phyloP scores from a whole-genome alignment of 2,329 filamentous ascomycete species.

The Talaromyces sp. region DNA sequence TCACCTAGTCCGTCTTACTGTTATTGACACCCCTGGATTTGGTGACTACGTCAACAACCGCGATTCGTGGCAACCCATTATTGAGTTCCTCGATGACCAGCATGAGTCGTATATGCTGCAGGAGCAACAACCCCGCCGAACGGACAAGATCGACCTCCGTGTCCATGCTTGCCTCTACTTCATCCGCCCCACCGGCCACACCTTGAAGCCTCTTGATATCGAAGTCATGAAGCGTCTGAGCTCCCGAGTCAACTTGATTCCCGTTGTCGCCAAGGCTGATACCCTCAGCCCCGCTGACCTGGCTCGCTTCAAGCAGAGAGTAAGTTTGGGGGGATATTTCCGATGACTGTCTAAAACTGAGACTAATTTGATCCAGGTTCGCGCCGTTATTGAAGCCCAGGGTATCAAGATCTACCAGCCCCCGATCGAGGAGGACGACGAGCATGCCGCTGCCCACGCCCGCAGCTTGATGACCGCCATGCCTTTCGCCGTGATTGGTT shows the following conservation, averaged over 20 bases:
- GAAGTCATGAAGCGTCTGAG: conserved; percentile 99
- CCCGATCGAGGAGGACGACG: conserved; percentile 95
- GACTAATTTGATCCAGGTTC: conserved; percentile 58
- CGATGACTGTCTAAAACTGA: conserved; percentile 16
- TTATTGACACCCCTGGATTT: conserved; percentile 98
- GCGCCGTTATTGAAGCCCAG: conserved; percentile 92
- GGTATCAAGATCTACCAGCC: conserved; percentile 99
- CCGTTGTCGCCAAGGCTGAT: conserved; percentile 97
- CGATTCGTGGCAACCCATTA: conserved; percentile 99
- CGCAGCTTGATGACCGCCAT: conserved; percentile 92
- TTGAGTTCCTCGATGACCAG: conserved; percentile 99
- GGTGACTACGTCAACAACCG: conserved; percentile 99
- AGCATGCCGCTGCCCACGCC: conserved; percentile 90
- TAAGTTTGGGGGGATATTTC: conserved; percentile 37
- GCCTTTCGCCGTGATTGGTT: conserved; percentile 98
- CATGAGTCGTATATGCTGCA: conserved; percentile 99
- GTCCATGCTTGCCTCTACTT: conserved; percentile 99
- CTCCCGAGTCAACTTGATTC: conserved; percentile 96
- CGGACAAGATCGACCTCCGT: conserved; percentile 98
- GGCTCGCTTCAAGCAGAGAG: conserved; percentile 89
- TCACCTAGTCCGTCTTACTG: conserved; percentile 80
- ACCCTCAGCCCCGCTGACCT: conserved; percentile 91
- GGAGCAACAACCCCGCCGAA: conserved; percentile 96
- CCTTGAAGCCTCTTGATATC: conserved; percentile 96
- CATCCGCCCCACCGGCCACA: conserved; percentile 97